A percentile compares a stretch with the other conserved stretches of the same genome.
These are phyloP conservation scores for Botryotinia calthae DNA, from an alignment of 2,329 filamentous ascomycete genomes.

Conservation along the genomic window DNA sequence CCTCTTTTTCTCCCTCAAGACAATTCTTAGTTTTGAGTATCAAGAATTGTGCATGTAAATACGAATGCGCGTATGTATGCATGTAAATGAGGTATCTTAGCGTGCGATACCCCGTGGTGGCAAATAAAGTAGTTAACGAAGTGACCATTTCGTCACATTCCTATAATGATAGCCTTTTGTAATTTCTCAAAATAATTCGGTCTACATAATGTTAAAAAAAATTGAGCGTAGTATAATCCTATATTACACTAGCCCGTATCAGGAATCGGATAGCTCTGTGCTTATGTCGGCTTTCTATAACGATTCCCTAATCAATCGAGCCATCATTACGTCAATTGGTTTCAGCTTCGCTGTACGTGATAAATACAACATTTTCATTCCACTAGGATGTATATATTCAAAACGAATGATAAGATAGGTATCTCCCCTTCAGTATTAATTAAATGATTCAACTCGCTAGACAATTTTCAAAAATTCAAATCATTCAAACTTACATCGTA, in stretches of 20 bases:
- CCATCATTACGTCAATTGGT: not conserved
- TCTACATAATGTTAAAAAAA: not conserved
- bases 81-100: not conserved
- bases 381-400: not conserved
- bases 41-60: not conserved
- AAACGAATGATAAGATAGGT: fast-evolving
- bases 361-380: too few species aligned
- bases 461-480: too few species aligned
- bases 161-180: not conserved
- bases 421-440: not conserved
- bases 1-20: not conserved
- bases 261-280: not conserved
- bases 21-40: not conserved
- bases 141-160: not conserved
- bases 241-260: not conserved
- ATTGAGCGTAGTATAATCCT: not conserved
- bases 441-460: too few species aligned
- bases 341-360: not conserved
- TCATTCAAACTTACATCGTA: too few species aligned
- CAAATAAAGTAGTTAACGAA: not conserved
- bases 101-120: not conserved
- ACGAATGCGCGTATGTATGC: not conserved
- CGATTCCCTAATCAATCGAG: not conserved
- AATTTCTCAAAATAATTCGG: not conserved
- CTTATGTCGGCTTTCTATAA: not conserved